These are phyloP conservation scores for Cadophora luteo-olivacea DNA, from an alignment of 2,329 filamentous ascomycete species.

Conservation along the genomic window DNA sequence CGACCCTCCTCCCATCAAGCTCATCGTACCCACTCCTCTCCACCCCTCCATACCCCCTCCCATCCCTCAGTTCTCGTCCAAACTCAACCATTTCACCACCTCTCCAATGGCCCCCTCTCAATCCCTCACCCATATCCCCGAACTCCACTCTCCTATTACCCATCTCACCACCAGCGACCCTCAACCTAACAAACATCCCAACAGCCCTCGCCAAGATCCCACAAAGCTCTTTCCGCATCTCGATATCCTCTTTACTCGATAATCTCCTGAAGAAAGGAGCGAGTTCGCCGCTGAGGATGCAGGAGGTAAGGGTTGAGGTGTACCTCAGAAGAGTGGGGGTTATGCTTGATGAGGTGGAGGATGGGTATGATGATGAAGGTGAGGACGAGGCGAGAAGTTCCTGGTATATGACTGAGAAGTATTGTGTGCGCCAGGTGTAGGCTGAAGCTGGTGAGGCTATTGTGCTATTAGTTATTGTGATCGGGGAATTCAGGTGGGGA, in stretches of 20 bases:
- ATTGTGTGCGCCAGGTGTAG: conserved; percentile 7
- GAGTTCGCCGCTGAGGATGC: not conserved
- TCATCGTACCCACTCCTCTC: not conserved
- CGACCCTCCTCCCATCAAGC: not conserved
- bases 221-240: not conserved
- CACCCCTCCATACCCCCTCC: not conserved
- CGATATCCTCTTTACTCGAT: not conserved
- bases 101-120: not conserved
- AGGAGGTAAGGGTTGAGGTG: not conserved
- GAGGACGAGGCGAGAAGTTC: conserved; percentile 1
- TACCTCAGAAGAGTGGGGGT: not conserved
- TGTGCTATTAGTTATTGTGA: not conserved
- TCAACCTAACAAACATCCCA: conserved; percentile 1
- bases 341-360: not conserved
- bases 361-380: not conserved
- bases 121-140: not conserved
- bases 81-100: not conserved
- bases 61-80: not conserved
- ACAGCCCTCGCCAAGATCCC: not conserved
- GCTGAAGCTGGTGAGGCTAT: conserved; percentile 7
- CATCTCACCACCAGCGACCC: not conserved
- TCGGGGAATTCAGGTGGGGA: not conserved
- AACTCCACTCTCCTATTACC: not conserved
- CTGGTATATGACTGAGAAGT: conserved; percentile 3
- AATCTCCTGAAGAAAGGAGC: not conserved